phyloP scores from a whole-genome alignment of 202 grass and related monocot genomes.

The Dendrocalamus latiflorus region DNA sequence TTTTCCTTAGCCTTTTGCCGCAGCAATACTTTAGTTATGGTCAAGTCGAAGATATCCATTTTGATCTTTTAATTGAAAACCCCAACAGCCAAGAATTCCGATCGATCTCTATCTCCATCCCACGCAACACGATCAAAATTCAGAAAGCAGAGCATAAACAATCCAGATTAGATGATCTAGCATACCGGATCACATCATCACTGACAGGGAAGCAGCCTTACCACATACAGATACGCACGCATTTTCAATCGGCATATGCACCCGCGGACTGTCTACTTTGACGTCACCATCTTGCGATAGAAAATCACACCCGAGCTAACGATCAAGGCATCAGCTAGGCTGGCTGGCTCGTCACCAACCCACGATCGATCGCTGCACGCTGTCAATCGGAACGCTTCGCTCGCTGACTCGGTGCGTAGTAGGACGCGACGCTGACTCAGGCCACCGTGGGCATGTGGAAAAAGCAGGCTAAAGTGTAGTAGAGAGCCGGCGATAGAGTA shows the following conservation, averaged over 20 bases:
- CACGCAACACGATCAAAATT: not conserved
- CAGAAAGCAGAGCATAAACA: not conserved
- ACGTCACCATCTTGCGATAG: not conserved
- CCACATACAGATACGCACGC: not conserved
- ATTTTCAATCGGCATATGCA: slow-evolving; percentile 3
- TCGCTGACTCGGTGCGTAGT: slow-evolving; percentile 36
- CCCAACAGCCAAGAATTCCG: not conserved
- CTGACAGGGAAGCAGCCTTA: slow-evolving; percentile 19
- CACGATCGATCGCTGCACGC: not conserved
- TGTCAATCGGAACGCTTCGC: slow-evolving; percentile 8
- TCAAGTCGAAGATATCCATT: slow-evolving; percentile 34
- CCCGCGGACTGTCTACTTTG: not conserved
- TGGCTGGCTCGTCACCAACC: slow-evolving; percentile 2
- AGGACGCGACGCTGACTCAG: slow-evolving; percentile 44
- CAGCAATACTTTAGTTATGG: not conserved
- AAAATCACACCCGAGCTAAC: not conserved
- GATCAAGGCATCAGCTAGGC: not conserved
- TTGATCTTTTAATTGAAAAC: not conserved
- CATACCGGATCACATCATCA: not conserved
- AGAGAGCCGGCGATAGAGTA: not conserved
- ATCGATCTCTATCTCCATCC: not conserved
- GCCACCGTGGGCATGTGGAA: slow-evolving; percentile 6
- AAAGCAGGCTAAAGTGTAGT: not conserved
- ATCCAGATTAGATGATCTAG: not conserved
- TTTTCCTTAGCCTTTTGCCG: slow-evolving; percentile 19